phyloP scores from a whole-genome alignment of 148 eudicot species.

The Rhododendron simsii region DNA sequence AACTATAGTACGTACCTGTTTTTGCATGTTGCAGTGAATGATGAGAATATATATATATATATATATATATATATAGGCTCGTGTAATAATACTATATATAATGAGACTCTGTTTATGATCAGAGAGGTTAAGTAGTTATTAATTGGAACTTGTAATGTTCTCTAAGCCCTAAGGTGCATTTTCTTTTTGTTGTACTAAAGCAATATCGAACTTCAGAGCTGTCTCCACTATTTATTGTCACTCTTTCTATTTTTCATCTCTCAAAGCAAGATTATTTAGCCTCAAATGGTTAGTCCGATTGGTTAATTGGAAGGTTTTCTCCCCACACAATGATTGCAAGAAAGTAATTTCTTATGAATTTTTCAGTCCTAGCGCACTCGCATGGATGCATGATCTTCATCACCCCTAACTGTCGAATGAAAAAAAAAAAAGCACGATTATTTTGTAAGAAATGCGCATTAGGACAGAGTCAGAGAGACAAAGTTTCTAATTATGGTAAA shows the following conservation, averaged over 20 bases:
- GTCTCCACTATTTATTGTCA: no score
- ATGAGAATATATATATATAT: neutral
- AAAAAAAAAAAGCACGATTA: no score
- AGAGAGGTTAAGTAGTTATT: neutral
- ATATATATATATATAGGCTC: neutral
- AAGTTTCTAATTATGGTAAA: neutral
- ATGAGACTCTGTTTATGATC: slow-evolving; percentile 11
- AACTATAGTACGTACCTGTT: neutral
- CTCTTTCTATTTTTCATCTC: no score
- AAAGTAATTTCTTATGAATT: no score
- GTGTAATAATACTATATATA: neutral
- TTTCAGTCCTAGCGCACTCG: no score
- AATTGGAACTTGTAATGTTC: neutral
- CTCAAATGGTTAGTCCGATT: no score
- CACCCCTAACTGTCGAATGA: no score
- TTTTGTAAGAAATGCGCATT: no score
- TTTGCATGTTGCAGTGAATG: neutral
- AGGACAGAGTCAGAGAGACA: neutral
- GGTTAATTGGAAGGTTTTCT: no score
- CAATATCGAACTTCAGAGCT: neutral
- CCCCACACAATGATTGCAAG: no score
- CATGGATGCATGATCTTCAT: no score
- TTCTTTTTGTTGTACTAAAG: neutral
- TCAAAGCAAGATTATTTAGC: no score
- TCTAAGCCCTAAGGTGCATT: neutral